Percentiles rank a stretch among this genome's conserved stretches.
phyloP scores from a whole-genome alignment of 2,329 filamentous ascomycete genomes.

The Talaromyces albobiverticillius region DNA sequence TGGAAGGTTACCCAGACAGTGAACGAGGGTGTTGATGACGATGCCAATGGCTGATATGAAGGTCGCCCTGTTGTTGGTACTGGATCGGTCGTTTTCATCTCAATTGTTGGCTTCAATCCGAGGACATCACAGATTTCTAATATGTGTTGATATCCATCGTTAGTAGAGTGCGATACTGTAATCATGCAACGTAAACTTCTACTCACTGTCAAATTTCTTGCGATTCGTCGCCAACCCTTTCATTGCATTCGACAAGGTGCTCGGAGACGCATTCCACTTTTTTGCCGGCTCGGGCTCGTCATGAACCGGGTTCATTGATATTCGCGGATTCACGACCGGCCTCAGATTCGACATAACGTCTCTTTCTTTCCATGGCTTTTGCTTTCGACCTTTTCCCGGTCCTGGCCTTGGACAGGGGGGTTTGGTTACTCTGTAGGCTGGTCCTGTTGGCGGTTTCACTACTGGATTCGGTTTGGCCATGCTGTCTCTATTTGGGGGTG shows the following conservation, averaged over 20 bases:
- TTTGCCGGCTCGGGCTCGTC: constrained; percentile 9
- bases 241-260: constrained; percentile 17
- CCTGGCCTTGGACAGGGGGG: background rate
- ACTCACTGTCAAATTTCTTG: constrained; percentile 23
- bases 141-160: no score
- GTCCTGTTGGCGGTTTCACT: background rate
- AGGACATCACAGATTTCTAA: constrained; percentile 25
- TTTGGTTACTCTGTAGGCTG: background rate
- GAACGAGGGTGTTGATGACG: background rate
- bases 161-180: no score
- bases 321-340: constrained; percentile 20
- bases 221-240: constrained; percentile 5
- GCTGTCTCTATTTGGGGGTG: background rate
- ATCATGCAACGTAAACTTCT: no score
- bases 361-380: background rate
- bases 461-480: background rate
- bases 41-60: no score
- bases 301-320: constrained; percentile 15
- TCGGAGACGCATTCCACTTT: constrained; percentile 20
- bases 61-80: no score
- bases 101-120: constrained; percentile 13
- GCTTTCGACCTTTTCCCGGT: background rate
- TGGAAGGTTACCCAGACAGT: constrained; percentile 22
- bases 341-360: constrained; percentile 18
- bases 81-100: background rate